Base-by-base conservation (phyloP, 2,329 filamentous ascomycete species). In the Monosporascus sp. region DNA sequence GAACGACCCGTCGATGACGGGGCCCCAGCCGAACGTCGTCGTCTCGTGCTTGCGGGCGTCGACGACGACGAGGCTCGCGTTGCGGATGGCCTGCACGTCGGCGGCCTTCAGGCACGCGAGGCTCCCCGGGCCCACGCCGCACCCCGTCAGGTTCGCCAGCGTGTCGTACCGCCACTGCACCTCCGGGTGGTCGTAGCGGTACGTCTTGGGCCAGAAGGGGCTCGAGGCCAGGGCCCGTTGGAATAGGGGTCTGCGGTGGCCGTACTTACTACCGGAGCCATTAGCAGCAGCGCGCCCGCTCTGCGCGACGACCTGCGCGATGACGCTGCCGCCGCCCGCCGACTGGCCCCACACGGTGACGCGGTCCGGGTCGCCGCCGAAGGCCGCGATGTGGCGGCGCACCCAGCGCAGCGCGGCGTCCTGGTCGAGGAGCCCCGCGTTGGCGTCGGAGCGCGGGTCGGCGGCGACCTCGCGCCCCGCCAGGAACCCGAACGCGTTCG, bases 181-280 rank as follows among this genome's bases (percentile, higher is more conserved):
- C 62, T 81, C 72, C 1, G 72, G 68, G 5, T 68, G 68, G 57
- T 82, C 73, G 62, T 79, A 77, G 7, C 63, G 60, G 63, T 83
- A 82, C 15, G 79, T 82, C 64, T 82, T 82, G 1, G 79, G 77
- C 81, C 80, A 83, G 62, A 80, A 84, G 0, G 81, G 81, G 7
- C 74, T 78, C 5, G 60, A 62, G 1, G 72, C 71, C 48, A 83
- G 68, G 0, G 80, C 80, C 54, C 73, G 76, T 5, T 55, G 66
- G 58, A 83, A 83, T 0, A 82, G 68, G 4, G 64, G 65, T 11
- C 71, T 72, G 1, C 70, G n/a, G 14, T 18, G 14, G 20, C 22
- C 41, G 20, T 2, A 6, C 22, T 44, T 24, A 25, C 22, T 24
- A 6, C 61, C 0, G 64, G 70, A 37, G 71, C 48, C 31, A 20